Conservation (phyloP, 441 rosid species). For the Raphanus hybrid region DNA sequence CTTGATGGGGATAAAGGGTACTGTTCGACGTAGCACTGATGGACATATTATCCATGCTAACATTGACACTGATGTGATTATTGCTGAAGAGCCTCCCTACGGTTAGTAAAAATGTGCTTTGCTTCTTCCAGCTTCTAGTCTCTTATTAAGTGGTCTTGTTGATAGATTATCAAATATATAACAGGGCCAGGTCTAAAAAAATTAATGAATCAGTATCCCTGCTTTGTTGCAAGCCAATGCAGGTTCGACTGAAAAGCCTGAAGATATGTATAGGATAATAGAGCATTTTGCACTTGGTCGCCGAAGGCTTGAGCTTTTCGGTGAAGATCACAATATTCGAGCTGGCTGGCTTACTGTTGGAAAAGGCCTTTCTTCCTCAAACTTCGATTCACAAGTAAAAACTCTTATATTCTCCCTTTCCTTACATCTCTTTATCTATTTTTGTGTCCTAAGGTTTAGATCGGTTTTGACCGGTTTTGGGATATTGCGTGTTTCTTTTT, state of each 20-base stretch:
- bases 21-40: slow-evolving; percentile 97
- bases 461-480: slow-evolving; percentile 5
- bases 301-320: slow-evolving; percentile 97
- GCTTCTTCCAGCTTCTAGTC: slow-evolving; percentile 6
- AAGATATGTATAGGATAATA: slow-evolving; percentile 96
- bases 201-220: no score
- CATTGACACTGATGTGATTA: slow-evolving; percentile 97
- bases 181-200: not conserved
- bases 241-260: slow-evolving; percentile 99
- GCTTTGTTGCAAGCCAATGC: slow-evolving; percentile 11
- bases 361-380: slow-evolving; percentile 85
- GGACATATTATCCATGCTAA: slow-evolving; percentile 99
- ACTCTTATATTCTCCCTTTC: not conserved
- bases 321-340: slow-evolving; percentile 97
- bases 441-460: not conserved
- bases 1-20: slow-evolving; percentile 99
- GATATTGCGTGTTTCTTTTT: slow-evolving; percentile 29
- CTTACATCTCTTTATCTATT: not conserved
- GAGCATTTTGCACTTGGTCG: slow-evolving; percentile 99
- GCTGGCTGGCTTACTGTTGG: slow-evolving; percentile 98
- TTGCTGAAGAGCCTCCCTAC: slow-evolving; percentile 97
- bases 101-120: slow-evolving; percentile 58
- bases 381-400: slow-evolving; percentile 81
- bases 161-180: no score
- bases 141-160: not conserved